A percentile compares a stretch with the other conserved stretches of the same genome.
Conservation (phyloP, 192 early-diverging fungal genomes). For the Backusella tuberculispora region DNA sequence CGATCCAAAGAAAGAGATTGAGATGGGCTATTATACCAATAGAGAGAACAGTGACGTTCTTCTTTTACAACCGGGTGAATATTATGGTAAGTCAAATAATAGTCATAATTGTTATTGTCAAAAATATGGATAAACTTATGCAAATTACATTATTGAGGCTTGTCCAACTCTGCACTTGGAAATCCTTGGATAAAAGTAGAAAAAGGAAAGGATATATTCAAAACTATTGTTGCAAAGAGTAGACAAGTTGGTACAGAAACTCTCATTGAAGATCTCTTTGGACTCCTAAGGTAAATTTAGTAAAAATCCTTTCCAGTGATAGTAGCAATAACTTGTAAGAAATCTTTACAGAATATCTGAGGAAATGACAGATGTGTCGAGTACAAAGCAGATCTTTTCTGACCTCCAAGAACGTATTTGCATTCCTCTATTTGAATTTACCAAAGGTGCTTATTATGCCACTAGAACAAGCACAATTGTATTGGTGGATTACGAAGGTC, state of each 20-base stretch:
- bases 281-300: slow-evolving; percentile 34
- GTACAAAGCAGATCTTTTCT: neutral
- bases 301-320: neutral
- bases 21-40: slow-evolving; percentile 43
- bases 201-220: slow-evolving; percentile 35
- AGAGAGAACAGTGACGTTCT: slow-evolving; percentile 34
- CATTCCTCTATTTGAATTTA: slow-evolving; percentile 24
- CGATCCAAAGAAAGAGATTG: slow-evolving; percentile 30
- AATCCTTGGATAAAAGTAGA: slow-evolving; percentile 52
- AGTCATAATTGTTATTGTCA: neutral
- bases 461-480: slow-evolving; percentile 48
- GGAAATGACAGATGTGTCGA: neutral
- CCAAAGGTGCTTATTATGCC: slow-evolving; percentile 22
- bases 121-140: no score
- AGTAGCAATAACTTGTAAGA: neutral
- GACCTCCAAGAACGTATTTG: slow-evolving; percentile 32
- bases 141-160: slow-evolving; percentile 20
- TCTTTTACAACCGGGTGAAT: slow-evolving; percentile 19
- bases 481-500: slow-evolving; percentile 42
- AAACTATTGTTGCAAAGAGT: slow-evolving; percentile 29
- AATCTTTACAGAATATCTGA: neutral
- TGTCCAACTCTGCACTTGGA: slow-evolving; percentile 49
- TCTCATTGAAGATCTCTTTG: slow-evolving; percentile 41
- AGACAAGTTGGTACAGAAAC: slow-evolving; percentile 20
- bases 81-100: slow-evolving; percentile 38